Evolutionary conservation across 345 rosid genomes (phyloP), one percentile per base, ranked within the genome.

Genomic region (Reutealis trisperma): DNA sequence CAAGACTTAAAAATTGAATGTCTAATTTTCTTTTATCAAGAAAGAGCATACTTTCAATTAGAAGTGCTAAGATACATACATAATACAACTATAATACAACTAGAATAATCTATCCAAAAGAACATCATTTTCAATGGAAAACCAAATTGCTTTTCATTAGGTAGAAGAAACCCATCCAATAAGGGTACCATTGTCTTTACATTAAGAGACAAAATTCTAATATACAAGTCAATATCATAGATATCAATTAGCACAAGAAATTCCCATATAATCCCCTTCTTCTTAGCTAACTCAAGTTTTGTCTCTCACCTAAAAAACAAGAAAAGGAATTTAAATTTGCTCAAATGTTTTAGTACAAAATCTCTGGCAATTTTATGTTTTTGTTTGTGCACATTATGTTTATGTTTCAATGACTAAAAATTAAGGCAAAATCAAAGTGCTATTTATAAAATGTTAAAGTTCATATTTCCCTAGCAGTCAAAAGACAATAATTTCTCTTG

Each of bases 51-150:
- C 41, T 37, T 4, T 37, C 6, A 4, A 37, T 37, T 37, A 37
- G 5, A 37, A 54, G 59, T 15, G 59, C 22, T 2, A 13, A 52
- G 1, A 52, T 13, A 52, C 19, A 15, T 52, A 52, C 6, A 52
- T 15, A 37, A 52, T 15, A 15, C 57, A 60, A 22, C 32, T 34
- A 52, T 15, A 37, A 52, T 15, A 15, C 57, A 60, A 22, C 32
- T 34, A 61, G 6, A 61, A 27, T 10, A 9, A 25, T 22, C 34
- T 25, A 64, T 7, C 1, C 37, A 9, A 16, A 19, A 5, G 3
- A 64, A 54, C 59, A 54, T 54, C 59, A 54, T 54, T 54, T 54
- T 54, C 59, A 54, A 54, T 54, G 59, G 59, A 54, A 54, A 54
- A 54, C 59, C 59, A 54, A 54, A 54, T 54, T 54, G 59, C 6